Percentiles rank a stretch among this genome's conserved stretches.
phyloP scores from a whole-genome alignment of 306 rosid species.

The Luffa acutangula region DNA sequence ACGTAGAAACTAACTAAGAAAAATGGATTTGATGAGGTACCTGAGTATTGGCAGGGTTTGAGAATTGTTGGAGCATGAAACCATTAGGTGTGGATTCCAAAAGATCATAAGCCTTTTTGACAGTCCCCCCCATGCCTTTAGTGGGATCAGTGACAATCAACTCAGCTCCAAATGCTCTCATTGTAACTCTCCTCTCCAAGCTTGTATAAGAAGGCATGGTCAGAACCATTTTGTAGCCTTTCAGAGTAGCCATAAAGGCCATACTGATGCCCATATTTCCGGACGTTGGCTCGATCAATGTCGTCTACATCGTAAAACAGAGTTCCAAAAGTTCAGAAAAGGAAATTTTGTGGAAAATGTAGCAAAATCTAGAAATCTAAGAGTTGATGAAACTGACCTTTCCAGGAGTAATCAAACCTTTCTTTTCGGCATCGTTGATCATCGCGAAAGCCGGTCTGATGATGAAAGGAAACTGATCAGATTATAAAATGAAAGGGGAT shows the following conservation, averaged over 20 bases:
- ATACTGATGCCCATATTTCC: conserved; percentile 91
- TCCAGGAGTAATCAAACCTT: conserved; percentile 41
- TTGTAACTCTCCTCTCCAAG: conserved; percentile 64
- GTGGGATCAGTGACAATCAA: conserved; percentile 75
- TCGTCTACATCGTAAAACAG: conserved; percentile 31
- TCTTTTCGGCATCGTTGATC: conserved; percentile 42
- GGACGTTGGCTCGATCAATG: conserved; percentile 74
- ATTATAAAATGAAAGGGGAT: neutral
- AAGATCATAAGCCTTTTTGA: conserved; percentile 75
- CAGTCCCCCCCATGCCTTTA: conserved; percentile 76
- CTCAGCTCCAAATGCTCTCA: conserved; percentile 92
- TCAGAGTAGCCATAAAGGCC: conserved; percentile 81
- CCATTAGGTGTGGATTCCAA: conserved; percentile 71
- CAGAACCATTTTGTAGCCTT: conserved; percentile 70
- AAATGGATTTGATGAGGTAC: conserved; percentile 12
- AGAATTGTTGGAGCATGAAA: conserved; percentile 77
- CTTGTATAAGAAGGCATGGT: conserved; percentile 79
- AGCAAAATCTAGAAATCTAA: neutral
- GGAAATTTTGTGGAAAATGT: no score
- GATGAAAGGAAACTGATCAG: neutral
- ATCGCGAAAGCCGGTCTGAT: conserved; percentile 43
- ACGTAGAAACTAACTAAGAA: neutral
- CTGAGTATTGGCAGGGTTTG: conserved; percentile 80
- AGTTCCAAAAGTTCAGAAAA: neutral
- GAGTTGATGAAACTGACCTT: conserved; percentile 23